Evolutionary conservation across 2,329 filamentous ascomycete species (phyloP).

Genomic region (Colletotrichum limetticola): DNA sequence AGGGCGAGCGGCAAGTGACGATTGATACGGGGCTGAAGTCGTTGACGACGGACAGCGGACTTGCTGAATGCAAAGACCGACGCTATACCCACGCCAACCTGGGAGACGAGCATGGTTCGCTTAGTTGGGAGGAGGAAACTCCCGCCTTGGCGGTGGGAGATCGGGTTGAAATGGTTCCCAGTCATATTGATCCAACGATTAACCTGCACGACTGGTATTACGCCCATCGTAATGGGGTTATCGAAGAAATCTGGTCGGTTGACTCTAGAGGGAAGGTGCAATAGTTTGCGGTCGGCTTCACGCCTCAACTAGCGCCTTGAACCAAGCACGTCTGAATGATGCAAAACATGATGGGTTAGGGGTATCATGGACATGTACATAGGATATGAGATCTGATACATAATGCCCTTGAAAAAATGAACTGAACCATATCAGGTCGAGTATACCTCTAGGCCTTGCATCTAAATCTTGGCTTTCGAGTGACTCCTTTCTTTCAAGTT

Average conservation of each 20-base stretch:
- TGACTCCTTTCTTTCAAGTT: constrained; percentile 33
- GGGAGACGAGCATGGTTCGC: constrained; percentile 60
- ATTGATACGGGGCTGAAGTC: constrained; percentile 63
- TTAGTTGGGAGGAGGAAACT: constrained; percentile 55
- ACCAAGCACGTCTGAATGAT: too few relatives aligned
- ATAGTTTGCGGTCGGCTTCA: constrained; percentile 3
- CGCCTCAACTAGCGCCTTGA: neutral
- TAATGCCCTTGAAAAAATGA: too few relatives aligned
- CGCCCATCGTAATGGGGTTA: constrained; percentile 56
- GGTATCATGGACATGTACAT: too few relatives aligned
- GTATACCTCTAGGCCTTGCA: neutral
- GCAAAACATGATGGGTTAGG: too few relatives aligned
- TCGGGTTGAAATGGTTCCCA: constrained; percentile 62
- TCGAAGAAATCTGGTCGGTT: constrained; percentile 63
- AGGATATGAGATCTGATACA: too few relatives aligned
- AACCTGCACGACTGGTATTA: constrained; percentile 64
- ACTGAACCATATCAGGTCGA: neutral
- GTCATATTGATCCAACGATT: constrained; percentile 65
- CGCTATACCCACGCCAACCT: constrained; percentile 55
- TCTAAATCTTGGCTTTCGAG: constrained; percentile 8
- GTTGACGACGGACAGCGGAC: constrained; percentile 60
- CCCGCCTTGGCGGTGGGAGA: constrained; percentile 55
- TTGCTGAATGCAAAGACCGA: constrained; percentile 57
- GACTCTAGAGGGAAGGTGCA: constrained; percentile 60
- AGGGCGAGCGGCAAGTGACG: constrained; percentile 54